Base-by-base conservation (phyloP, 352 stramenopile species). In the Pythium insidiosum region DNA sequence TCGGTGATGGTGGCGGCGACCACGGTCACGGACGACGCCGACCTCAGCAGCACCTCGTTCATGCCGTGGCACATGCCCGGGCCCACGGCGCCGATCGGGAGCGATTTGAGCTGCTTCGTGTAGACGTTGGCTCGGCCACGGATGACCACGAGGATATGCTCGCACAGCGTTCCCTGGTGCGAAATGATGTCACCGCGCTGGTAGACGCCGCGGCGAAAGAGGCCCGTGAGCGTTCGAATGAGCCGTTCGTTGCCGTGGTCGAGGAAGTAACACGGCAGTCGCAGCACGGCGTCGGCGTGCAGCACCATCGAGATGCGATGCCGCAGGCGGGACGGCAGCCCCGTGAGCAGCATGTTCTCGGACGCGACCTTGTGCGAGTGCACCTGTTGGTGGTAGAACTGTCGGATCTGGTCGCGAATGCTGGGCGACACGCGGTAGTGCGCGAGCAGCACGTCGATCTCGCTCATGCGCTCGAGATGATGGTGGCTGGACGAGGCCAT, bases 341-440 rank as follows among this genome's bases (percentile, higher is more conserved):
- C 55, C 9, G 59, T 64, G 2, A 90, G 49, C 6, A 90, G 44
- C 15, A 79, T 64, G 1, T 61, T 67, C 28, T 90, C 77, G 3
- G 68, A 87, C 18, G 74, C 74, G 11, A 82, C 72, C 28, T 86
- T 75, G 34, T 87, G 73, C 21, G 79, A 71, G 43, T 87, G 80
- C 16, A 81, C 61, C 38, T 90, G 77, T 38, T 88, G 73, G 39
- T 90, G 73, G 34, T 90, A 90, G 45, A 77, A 88, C 25, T 71
- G 68, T 4, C 74, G 74, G 16, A 90, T 77, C 11, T 85, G 66
- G 12, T 52, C 50, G 9, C 77, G 73, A 3, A 86, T 38, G 18
- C 61, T 59, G 36, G 83, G 64, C 0, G 73, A 83, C 11, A 90
- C 73, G 9, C 50, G 40, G 26, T 80, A 84, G 34, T 82, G 73